Percentiles rank a stretch among this genome's conserved stretches.
phyloP scores from a whole-genome alignment of 106 monocot genomes.

The Xerophyta viscosa region DNA sequence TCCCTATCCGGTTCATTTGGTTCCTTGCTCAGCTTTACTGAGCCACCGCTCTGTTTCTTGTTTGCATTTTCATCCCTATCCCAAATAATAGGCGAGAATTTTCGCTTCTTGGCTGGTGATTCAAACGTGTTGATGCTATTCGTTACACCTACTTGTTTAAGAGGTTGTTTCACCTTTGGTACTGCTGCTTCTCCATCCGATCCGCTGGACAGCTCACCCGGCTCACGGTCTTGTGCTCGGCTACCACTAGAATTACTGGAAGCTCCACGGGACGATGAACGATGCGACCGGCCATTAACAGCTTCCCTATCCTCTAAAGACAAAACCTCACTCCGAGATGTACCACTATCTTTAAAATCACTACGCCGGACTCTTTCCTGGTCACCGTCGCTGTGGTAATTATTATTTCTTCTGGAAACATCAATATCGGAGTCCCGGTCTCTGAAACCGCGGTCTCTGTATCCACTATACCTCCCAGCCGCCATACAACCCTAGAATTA shows the following conservation, averaged over 20 bases:
- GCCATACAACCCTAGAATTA: conserved; percentile 25
- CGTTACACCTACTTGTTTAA: not conserved
- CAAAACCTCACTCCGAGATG: conserved; percentile 2
- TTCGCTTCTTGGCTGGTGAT: conserved; percentile 35
- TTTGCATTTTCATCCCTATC: conserved; percentile 20
- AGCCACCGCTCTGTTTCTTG: conserved; percentile 9
- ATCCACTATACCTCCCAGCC: conserved; percentile 23
- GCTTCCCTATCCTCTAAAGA: conserved; percentile 29
- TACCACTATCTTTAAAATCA: conserved; percentile 19
- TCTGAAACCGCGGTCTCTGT: conserved; percentile 23
- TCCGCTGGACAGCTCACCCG: conserved; percentile 49
- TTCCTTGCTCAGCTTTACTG: no score
- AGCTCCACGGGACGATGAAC: conserved; percentile 1
- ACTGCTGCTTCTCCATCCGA: conserved; percentile 15
- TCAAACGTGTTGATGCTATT: not conserved
- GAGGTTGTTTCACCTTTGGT: conserved; percentile 4
- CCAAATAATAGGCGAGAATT: conserved; percentile 58
- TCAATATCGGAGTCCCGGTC: conserved; percentile 30
- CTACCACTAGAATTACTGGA: conserved; percentile 9
- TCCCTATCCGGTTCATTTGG: no score
- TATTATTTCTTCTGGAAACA: conserved; percentile 33
- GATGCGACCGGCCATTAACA: conserved; percentile 15
- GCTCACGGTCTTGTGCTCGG: conserved; percentile 30
- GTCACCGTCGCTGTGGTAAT: conserved; percentile 10
- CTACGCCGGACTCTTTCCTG: conserved; percentile 5